These are phyloP conservation scores for Liriodendron chinense DNA, from an alignment of 164 flowering plant genomes.

Conservation along the genomic window DNA sequence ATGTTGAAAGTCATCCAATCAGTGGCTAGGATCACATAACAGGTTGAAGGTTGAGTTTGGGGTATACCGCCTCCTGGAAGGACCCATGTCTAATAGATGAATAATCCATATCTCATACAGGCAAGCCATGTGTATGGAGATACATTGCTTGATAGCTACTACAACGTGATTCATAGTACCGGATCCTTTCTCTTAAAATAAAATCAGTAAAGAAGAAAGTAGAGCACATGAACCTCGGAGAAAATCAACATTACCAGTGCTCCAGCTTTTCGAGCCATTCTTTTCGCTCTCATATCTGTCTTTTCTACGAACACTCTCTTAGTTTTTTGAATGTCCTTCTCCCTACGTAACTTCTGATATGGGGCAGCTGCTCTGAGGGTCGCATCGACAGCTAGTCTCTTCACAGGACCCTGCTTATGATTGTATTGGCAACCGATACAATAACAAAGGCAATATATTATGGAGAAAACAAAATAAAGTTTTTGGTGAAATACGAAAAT, in stretches of 20 bases:
- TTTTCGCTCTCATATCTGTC: conserved; percentile 94
- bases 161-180: no score
- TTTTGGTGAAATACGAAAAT: not conserved
- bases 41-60: no score
- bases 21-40: no score
- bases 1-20: no score
- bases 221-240: not conserved
- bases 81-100: no score
- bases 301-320: conserved; percentile 90
- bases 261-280: conserved; percentile 99
- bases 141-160: no score
- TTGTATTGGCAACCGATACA: not conserved
- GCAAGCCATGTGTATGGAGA: no score
- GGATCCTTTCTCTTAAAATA: not conserved
- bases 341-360: conserved; percentile 85
- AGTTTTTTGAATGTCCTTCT: conserved; percentile 50
- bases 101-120: no score
- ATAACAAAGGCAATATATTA: not conserved
- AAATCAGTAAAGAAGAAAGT: not conserved
- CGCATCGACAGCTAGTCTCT: conserved; percentile 97
- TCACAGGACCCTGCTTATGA: conserved; percentile 79
- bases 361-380: conserved; percentile 99
- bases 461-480: not conserved
- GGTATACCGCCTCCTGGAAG: no score
- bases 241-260: conserved; percentile 63